Evolutionary conservation across 768 basidiomycete species (phyloP).

Genomic region (Russula griseocarnosa): DNA sequence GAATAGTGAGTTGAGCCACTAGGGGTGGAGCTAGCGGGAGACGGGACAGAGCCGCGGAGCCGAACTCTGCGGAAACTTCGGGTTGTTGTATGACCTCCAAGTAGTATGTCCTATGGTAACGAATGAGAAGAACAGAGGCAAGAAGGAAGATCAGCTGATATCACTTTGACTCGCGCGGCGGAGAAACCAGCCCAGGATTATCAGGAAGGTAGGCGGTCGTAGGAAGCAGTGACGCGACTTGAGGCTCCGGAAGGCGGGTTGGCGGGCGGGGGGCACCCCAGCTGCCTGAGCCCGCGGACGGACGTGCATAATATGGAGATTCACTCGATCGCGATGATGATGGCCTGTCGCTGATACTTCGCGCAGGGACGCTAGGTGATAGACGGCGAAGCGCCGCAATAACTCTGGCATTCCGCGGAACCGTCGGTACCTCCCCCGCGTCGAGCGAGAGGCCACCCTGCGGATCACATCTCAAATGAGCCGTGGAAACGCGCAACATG

Average conservation of each 20-base stretch:
- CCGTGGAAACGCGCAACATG: constrained; percentile 14
- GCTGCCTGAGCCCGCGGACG: constrained; percentile 19
- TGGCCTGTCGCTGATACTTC: constrained; percentile 22
- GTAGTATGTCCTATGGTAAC: constrained; percentile 49
- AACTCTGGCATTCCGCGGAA: constrained; percentile 19
- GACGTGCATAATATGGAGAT: constrained; percentile 24
- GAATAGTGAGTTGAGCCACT: constrained; percentile 72
- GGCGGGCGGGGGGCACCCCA: constrained; percentile 24
- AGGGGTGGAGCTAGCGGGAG: constrained; percentile 81
- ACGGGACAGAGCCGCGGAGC: constrained; percentile 66
- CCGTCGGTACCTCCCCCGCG: not conserved
- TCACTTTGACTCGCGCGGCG: constrained; percentile 29
- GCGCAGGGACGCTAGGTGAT: constrained; percentile 4
- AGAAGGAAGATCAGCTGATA: not conserved
- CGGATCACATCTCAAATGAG: constrained; percentile 22
- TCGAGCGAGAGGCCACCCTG: constrained; percentile 6
- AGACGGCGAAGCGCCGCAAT: not conserved
- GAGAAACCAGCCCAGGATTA: constrained; percentile 17
- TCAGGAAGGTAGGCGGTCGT: constrained; percentile 19
- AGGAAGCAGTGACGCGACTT: constrained; percentile 16
- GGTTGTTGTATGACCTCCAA: constrained; percentile 87
- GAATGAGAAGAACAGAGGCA: constrained; percentile 11
- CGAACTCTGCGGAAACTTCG: constrained; percentile 76
- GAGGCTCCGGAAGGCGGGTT: constrained; percentile 21
- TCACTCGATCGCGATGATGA: constrained; percentile 27